Base-by-base conservation (phyloP, 192 early-diverging fungal genomes). In the Coemansia sp. region DNA sequence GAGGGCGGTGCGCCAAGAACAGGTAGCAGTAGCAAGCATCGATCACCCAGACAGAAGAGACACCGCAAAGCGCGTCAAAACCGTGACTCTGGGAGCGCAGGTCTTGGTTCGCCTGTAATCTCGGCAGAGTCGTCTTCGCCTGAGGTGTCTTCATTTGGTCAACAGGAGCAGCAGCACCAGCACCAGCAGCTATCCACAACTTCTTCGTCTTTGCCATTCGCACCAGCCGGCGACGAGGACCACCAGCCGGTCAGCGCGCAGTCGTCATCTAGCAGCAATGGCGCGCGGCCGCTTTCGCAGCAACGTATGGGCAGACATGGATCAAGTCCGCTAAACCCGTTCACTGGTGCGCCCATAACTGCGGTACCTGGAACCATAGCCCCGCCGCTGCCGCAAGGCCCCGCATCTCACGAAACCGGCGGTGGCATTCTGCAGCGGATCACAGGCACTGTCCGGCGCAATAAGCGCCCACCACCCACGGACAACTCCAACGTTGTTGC, bases 271-370 rank as follows among this genome's bases (percentile, higher is more conserved):
- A n/a, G 43, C 23, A 46, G 43, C 43, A 16, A 29, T n/a, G 23
- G 43, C 53, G 35, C 49, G 23, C 70, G 70, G 25, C 48, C 70
- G 23, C 31, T 34, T 29, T 34, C 28, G 30, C 68, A 63, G 31
- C 64, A 72, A 46, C 73, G 72, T 15, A 81, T 81, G 79, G 79
- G 79, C 15, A 69, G 79, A 6, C 79, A 81, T 12, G 79, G 79
- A 0, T 81, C 79, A 12, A 81, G 79, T 12, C 79, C 79, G 43
- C 70, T 81, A 5, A 81, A 81, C 26, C 79, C 79, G 7, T 60
- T 72, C 40, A 73, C 46, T 0, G 71, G 65, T 7, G 33, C 63
- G 28, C 39, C 48, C 4, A 29, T 46, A 20, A 7, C 48, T 9
- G 48, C 10, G 1, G 62, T 61, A 1, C 53, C 69, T 0, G 77